phyloP scores from a whole-genome alignment of 108 stramenopile genomes.

The Pseudonitzschia delicatissima region DNA sequence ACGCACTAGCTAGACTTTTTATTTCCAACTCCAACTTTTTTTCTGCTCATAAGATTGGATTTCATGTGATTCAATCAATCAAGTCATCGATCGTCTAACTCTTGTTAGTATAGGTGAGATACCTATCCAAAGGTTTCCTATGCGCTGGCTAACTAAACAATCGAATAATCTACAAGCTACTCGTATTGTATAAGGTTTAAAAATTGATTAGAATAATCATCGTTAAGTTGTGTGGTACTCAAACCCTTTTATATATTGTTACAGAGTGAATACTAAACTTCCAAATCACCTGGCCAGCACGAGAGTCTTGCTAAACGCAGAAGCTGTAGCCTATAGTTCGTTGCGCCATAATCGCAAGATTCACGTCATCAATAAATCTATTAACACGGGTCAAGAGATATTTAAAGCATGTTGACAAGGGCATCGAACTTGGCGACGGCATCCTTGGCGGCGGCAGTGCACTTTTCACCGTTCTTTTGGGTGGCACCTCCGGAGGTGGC shows the following conservation, averaged over 20 bases:
- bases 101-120: no score
- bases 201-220: constrained; percentile 1
- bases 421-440: constrained; percentile 44
- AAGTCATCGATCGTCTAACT: no score
- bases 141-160: no score
- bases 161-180: no score
- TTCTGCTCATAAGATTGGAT: no score
- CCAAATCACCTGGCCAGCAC: not conserved
- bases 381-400: no score
- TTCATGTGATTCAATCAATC: no score
- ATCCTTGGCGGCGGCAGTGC: constrained; percentile 44
- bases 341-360: not conserved
- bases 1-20: no score
- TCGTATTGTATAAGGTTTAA: not conserved
- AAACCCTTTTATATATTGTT: not conserved
- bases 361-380: not conserved
- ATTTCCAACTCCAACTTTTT: no score
- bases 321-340: not conserved
- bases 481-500: constrained; percentile 49
- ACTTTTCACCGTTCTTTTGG: constrained; percentile 61
- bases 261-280: constrained; percentile 13
- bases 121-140: no score
- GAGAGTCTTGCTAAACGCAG: not conserved
- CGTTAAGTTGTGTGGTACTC: constrained; percentile 5
- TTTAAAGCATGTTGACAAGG: constrained; percentile 55